Evolutionary conservation across 2,329 filamentous ascomycete genomes (phyloP), one percentile per base, ranked within the genome.

Genomic region (Trichoderma sp.): DNA sequence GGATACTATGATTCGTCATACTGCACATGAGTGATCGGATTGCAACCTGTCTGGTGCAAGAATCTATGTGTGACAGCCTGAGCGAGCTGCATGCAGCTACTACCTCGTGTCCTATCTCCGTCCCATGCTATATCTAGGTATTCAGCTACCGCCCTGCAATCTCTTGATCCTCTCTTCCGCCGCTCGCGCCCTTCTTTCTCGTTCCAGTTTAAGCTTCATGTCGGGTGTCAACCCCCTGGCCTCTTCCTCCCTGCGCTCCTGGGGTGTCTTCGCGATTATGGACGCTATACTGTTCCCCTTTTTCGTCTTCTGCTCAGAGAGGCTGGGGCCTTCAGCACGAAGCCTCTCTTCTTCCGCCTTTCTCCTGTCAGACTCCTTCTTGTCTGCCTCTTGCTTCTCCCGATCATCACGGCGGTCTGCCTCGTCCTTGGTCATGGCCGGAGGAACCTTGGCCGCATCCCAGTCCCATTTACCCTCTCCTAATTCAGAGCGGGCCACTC

Each of bases 111-210:
- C 10, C 14, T 39, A 3, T 3, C 34, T 39, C 3, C 12, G 2
- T 14, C 2, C 12, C 34, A 39, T 3, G 34, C 14, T 26, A 30
- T 43, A n/a, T n/a, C n/a, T n/a, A n/a, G n/a, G n/a, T n/a, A 34
- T 45, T 57, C 15, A 75, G 19, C 64, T 59, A 7, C 71, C 68
- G 3, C 64, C 63, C 44, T 72, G 70, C 84, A 92, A 82, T 72
- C 84, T 83, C 78, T 84, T 88, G 66, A 97, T 83, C 73, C 94
- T 87, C 79, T 94, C 93, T 78, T 98, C 95, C 0, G 93, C 94
- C 9, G 95, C 95, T 71, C 94, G 87, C 4, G 95, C 95, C 73
- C 94, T 89, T 71, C 93, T 83, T 78, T 99, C 95, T 70, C 95
- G 83, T 76, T 98, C 95, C 62, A 98, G 77, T 74, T 85, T 87